Percentiles rank a stretch among this genome's conserved stretches.
phyloP scores from a whole-genome alignment of 192 early-diverging fungal genomes.

The Coemansia brasiliensis region DNA sequence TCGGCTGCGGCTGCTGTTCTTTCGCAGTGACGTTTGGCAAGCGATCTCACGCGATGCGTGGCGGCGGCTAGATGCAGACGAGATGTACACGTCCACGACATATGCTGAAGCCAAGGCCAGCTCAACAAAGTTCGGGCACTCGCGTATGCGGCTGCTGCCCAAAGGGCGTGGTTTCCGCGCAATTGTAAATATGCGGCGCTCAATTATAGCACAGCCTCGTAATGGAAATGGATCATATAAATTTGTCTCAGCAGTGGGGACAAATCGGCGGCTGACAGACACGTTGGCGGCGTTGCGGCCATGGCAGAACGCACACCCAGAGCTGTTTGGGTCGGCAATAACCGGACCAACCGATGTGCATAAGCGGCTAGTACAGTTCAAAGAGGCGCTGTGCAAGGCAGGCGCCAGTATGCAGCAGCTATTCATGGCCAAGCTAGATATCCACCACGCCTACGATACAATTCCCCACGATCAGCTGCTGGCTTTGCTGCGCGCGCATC shows the following conservation, averaged over 20 bases:
- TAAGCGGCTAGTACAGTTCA: slow-evolving; percentile 45
- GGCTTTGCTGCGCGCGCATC: slow-evolving; percentile 13
- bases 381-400: slow-evolving; percentile 3
- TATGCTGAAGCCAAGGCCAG: not conserved
- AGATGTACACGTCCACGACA: slow-evolving; percentile 24
- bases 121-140: slow-evolving; percentile 43
- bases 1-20: slow-evolving; percentile 71
- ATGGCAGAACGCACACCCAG: slow-evolving; percentile 15
- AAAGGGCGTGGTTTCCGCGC: slow-evolving; percentile 74
- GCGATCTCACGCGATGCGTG: slow-evolving; percentile 55
- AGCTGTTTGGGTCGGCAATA: slow-evolving; percentile 42
- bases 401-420: slow-evolving; percentile 12
- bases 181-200: slow-evolving; percentile 69
- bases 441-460: slow-evolving; percentile 76
- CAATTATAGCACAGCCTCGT: slow-evolving; percentile 12
- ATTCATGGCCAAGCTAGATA: slow-evolving; percentile 86
- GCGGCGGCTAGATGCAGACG: slow-evolving; percentile 34
- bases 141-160: slow-evolving; percentile 78
- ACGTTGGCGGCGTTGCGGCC: slow-evolving; percentile 32
- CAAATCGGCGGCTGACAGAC: slow-evolving; percentile 18
- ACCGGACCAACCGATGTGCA: slow-evolving; percentile 55
- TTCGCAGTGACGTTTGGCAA: slow-evolving; percentile 76
- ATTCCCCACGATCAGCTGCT: slow-evolving; percentile 72
- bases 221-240: not conserved
- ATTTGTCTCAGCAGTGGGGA: slow-evolving; percentile 16